phyloP scores from a whole-genome alignment of 306 rosid species.

The Phaseolus lunatus region DNA sequence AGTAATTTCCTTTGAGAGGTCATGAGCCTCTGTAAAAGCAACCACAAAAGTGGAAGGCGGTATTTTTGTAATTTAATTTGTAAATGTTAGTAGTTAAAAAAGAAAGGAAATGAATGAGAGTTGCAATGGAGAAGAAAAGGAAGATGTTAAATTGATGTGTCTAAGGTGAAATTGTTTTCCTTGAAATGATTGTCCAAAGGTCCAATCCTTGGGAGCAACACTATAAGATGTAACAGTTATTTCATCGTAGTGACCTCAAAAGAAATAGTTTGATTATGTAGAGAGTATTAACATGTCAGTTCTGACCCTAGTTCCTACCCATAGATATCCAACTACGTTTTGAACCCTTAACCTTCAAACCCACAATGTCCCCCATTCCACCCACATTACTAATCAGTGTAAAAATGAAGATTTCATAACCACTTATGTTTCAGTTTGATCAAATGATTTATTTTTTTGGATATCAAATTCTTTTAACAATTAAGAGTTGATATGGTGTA shows the following conservation, averaged over 20 bases:
- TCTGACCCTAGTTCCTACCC: slow-evolving; percentile 98
- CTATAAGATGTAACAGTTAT: slow-evolving; percentile 70
- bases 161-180: slow-evolving; percentile 96
- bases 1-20: no score
- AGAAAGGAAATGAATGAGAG: neutral
- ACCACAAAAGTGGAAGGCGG: no score
- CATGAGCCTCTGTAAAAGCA: no score
- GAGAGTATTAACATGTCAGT: slow-evolving; percentile 86
- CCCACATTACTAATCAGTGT: slow-evolving; percentile 81
- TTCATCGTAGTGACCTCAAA: slow-evolving; percentile 84
- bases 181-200: slow-evolving; percentile 86
- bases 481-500: no score
- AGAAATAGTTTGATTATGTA: slow-evolving; percentile 85
- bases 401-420: slow-evolving; percentile 77
- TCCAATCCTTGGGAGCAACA: slow-evolving; percentile 87
- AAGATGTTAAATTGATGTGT: no score
- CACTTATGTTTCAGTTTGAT: no score
- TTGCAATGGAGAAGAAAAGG: neutral
- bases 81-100: no score
- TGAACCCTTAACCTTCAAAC: slow-evolving; percentile 82
- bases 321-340: slow-evolving; percentile 95
- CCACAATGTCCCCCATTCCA: slow-evolving; percentile 79
- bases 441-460: no score
- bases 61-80: no score
- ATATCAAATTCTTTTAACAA: no score